These are phyloP conservation scores for Firmiana major DNA, from an alignment of 345 rosid species.

Conservation along the genomic window DNA sequence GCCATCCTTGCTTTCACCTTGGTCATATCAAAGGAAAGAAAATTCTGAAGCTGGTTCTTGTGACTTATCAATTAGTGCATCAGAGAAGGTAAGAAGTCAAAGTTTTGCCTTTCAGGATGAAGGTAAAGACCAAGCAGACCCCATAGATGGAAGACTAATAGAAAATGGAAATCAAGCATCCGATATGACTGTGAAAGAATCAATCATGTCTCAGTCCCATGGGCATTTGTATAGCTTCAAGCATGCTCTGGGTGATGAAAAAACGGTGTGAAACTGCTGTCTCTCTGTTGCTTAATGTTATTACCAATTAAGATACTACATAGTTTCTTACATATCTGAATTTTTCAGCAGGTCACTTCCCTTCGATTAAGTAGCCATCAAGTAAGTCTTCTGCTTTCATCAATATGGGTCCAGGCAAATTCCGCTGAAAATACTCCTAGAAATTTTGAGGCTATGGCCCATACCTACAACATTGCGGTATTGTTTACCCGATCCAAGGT, in stretches of 20 bases:
- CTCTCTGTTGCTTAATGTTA: neutral
- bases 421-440: slow-evolving; percentile 69
- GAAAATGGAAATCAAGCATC: slow-evolving; percentile 38
- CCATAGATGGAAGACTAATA: slow-evolving; percentile 28
- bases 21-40: slow-evolving; percentile 43
- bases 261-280: slow-evolving; percentile 40
- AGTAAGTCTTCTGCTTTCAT: slow-evolving; percentile 87
- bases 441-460: slow-evolving; percentile 86
- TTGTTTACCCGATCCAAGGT: slow-evolving; percentile 84
- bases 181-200: slow-evolving; percentile 30
- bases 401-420: slow-evolving; percentile 85
- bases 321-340: slow-evolving; percentile 7
- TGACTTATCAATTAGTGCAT: slow-evolving; percentile 23
- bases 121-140: slow-evolving; percentile 30
- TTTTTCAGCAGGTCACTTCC: slow-evolving; percentile 45
- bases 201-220: slow-evolving; percentile 20
- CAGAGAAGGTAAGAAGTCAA: slow-evolving; percentile 25
- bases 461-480: slow-evolving; percentile 61
- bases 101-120: slow-evolving; percentile 45
- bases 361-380: slow-evolving; percentile 88
- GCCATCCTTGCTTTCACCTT: slow-evolving; percentile 51
- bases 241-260: slow-evolving; percentile 45
- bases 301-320: slow-evolving; percentile 1
- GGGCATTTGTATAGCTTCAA: slow-evolving; percentile 49
- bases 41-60: slow-evolving; percentile 34